These are phyloP conservation scores for Heliamphora exappendiculata DNA, from an alignment of 148 eudicot genomes.

Conservation along the genomic window DNA sequence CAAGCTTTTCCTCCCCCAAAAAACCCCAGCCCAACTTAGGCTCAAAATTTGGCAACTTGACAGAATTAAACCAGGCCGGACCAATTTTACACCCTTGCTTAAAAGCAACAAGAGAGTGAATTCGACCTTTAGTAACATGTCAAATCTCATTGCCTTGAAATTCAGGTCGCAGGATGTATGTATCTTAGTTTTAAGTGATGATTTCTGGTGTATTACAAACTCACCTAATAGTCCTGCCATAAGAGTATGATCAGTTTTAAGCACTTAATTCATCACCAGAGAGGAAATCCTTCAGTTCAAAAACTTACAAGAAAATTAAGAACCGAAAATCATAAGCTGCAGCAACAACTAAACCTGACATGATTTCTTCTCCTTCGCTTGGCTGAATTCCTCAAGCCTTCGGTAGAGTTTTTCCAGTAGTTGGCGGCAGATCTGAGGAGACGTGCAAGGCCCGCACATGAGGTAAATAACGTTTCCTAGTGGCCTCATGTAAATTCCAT, in stretches of 20 bases:
- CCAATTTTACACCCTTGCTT: too few species aligned
- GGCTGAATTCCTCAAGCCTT: slow-evolving; percentile 66
- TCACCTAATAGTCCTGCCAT: not conserved
- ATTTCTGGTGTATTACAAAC: too few species aligned
- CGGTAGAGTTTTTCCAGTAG: slow-evolving; percentile 41
- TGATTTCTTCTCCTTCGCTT: slow-evolving; percentile 15
- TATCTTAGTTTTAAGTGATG: too few species aligned
- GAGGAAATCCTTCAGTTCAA: not conserved
- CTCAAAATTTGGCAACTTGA: too few species aligned
- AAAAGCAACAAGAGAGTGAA: too few species aligned
- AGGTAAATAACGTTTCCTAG: slow-evolving; percentile 85
- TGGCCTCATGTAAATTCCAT: slow-evolving; percentile 81
- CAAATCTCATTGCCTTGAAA: too few species aligned
- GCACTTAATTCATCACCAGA: not conserved
- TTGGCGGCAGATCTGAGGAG: slow-evolving; percentile 43
- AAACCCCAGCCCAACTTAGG: too few species aligned
- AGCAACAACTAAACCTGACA: not conserved
- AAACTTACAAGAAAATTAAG: not conserved
- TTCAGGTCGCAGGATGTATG: too few species aligned
- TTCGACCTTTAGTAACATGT: too few species aligned
- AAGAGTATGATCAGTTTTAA: not conserved
- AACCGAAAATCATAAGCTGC: not conserved
- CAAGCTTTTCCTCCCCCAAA: too few species aligned
- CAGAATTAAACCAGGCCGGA: too few species aligned
- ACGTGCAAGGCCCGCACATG: slow-evolving; percentile 91